Evolutionary conservation across 768 basidiomycete genomes (phyloP).

Genomic region (Mycena albidolilacea): DNA sequence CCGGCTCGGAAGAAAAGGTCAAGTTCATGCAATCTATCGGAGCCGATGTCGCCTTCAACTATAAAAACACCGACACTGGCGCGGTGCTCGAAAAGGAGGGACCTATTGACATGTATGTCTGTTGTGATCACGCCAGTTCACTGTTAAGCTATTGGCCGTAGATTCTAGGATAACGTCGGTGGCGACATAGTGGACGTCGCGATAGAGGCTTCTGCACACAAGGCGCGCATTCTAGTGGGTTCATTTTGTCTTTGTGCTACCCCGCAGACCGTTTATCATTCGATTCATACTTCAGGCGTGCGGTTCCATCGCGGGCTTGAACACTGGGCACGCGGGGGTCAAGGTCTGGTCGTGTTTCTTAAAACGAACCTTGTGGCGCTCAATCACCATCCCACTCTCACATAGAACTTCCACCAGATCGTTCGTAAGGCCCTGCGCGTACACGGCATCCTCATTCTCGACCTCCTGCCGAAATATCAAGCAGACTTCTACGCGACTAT

Average conservation of each 20-base stretch:
- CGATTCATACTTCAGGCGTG: not conserved
- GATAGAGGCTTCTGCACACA: conserved; percentile 48
- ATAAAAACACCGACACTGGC: conserved; percentile 19
- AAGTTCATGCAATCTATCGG: conserved; percentile 19
- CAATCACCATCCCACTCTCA: conserved; percentile 25
- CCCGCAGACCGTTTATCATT: not conserved
- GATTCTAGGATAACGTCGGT: conserved; percentile 27
- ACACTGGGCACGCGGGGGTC: conserved; percentile 33
- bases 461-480: conserved; percentile 44
- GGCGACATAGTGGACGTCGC: conserved; percentile 54
- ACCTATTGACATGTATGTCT: conserved; percentile 15
- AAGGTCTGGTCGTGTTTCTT: conserved; percentile 30
- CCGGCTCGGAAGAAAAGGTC: conserved; percentile 21
- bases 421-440: conserved; percentile 55
- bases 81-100: conserved; percentile 12
- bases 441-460: conserved; percentile 52
- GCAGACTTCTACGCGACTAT: conserved; percentile 50
- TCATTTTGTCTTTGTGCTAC: not conserved
- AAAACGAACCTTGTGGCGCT: not conserved
- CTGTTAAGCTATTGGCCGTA: not conserved
- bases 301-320: conserved; percentile 40
- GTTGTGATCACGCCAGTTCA: not conserved
- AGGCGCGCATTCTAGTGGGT: conserved; percentile 53
- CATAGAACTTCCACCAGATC: conserved; percentile 50
- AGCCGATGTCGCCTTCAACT: not conserved